Percentiles rank a stretch among this genome's conserved stretches.
Conservation (phyloP, 768 basidiomycete species). For the Leccinum barrowsii region DNA sequence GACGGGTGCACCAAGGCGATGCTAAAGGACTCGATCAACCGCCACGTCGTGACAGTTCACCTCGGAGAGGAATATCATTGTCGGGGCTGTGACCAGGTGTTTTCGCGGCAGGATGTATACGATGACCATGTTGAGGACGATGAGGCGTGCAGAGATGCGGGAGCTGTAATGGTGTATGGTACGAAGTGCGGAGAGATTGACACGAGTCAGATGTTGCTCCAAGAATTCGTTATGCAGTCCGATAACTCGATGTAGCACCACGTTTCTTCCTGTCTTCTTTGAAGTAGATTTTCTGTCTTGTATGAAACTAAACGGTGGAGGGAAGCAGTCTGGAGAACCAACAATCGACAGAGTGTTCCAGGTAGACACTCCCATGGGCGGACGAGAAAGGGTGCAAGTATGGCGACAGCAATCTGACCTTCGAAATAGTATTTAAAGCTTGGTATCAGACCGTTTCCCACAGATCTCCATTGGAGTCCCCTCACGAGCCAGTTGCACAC, state of each 20-base stretch:
- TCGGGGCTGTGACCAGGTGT: neutral
- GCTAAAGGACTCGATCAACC: neutral
- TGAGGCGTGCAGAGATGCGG: neutral
- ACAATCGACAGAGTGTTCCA: too few species aligned
- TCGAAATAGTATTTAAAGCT: too few species aligned
- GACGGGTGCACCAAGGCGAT: neutral
- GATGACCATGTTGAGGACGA: neutral
- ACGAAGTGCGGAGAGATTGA: neutral
- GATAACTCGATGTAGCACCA: neutral
- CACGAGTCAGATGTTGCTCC: neutral
- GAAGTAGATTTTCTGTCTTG: neutral
- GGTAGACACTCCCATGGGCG: too few species aligned
- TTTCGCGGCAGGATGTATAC: slow-evolving; percentile 5
- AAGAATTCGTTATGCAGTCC: neutral
- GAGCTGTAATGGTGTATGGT: neutral
- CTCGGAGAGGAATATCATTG: neutral
- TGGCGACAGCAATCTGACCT: too few species aligned
- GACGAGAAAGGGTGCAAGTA: neutral
- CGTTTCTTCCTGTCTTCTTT: neutral
- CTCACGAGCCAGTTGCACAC: too few species aligned
- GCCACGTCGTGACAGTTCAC: slow-evolving; percentile 3
- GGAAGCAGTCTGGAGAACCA: neutral
- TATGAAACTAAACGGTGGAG: neutral
- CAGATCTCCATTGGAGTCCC: too few species aligned
- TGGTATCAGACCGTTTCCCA: too few species aligned